Evolutionary conservation across 805 yeast genomes (phyloP).

Genomic region (Priceomyces castillae): DNA sequence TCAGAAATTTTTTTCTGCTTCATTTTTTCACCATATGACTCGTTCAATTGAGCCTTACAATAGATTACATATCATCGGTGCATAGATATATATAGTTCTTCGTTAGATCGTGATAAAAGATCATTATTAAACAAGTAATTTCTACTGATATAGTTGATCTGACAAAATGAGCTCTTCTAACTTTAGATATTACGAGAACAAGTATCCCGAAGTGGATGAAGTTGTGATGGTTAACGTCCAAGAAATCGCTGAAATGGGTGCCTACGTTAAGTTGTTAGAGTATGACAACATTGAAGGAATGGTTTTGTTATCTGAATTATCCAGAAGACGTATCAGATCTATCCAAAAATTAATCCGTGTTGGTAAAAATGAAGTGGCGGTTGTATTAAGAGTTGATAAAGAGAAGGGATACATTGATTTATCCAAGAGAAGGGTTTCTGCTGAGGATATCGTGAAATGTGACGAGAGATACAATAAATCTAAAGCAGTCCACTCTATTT

Average conservation of each 20-base stretch:
- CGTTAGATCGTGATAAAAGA: neutral
- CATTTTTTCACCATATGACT: neutral
- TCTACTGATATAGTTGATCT: neutral
- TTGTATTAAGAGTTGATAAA: conserved; percentile 95
- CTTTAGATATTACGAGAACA: conserved; percentile 97
- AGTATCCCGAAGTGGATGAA: conserved; percentile 98
- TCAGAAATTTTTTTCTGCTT: neutral
- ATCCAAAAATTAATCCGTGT: conserved; percentile 97
- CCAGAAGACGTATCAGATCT: conserved; percentile 98
- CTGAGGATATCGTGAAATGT: conserved; percentile 95
- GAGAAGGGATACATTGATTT: conserved; percentile 98
- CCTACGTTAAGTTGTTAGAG: conserved; percentile 92
- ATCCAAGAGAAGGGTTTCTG: conserved; percentile 95
- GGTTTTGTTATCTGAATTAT: conserved; percentile 92
- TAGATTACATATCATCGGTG: neutral
- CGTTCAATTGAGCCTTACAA: neutral
- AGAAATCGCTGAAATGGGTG: conserved; percentile 99
- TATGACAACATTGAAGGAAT: conserved; percentile 98
- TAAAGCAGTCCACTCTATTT: conserved; percentile 96
- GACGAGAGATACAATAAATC: conserved; percentile 97
- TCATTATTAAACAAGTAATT: neutral
- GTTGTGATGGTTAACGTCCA: conserved; percentile 99
- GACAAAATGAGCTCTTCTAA: conserved; percentile 72
- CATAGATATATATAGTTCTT: neutral
- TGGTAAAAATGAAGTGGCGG: conserved; percentile 97